Evolutionary conservation across 768 basidiomycete genomes (phyloP), one percentile per base, ranked within the genome.

Genomic region (Pulveroboletus ravenelii): DNA sequence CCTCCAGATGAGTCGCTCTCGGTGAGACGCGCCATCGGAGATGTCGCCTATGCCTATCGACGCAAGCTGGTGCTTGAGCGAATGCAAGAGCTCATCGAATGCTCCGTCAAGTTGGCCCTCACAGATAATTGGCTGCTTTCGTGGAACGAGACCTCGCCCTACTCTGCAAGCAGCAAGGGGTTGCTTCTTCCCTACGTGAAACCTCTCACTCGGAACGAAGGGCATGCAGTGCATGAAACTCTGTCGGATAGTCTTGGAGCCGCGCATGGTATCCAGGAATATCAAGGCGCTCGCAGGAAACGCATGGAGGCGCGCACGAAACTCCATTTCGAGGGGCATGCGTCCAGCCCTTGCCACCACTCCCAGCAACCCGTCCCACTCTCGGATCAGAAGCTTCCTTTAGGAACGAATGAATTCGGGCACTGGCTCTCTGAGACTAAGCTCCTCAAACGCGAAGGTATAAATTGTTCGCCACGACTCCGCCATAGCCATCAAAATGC

Each of bases 301-400:
- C 72, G 74, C 56, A 82, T 80, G 80, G 68, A 74, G 47, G 70
- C 74, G 44, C 75, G 72, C 55, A 66, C 70, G 20, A 70, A 70
- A 50, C 65, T 72, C 29, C 80, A 77, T 62, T 80, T 72, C 50
- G 74, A 80, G 48, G 70, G 70, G 10, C 63, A 78, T 39, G 51
- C 64, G 41, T 56, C 59, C n/a, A n/a, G n/a, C n/a, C n/a, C n/a
- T n/a, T n/a, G n/a, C n/a, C n/a, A n/a, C n/a, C n/a, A n/a, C n/a
- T n/a, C n/a, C n/a, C n/a, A n/a, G n/a, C n/a, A n/a, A n/a, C n/a
- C n/a, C n/a, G n/a, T n/a, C n/a, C n/a, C n/a, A n/a, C n/a, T n/a
- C n/a, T n/a, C n/a, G n/a, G n/a, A n/a, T n/a, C n/a, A n/a, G n/a
- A n/a, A n/a, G n/a, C n/a, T n/a, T n/a, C n/a, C n/a, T n/a, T n/a